Evolutionary conservation across 345 rosid species (phyloP).

Genomic region (Hibiscus syriacus): DNA sequence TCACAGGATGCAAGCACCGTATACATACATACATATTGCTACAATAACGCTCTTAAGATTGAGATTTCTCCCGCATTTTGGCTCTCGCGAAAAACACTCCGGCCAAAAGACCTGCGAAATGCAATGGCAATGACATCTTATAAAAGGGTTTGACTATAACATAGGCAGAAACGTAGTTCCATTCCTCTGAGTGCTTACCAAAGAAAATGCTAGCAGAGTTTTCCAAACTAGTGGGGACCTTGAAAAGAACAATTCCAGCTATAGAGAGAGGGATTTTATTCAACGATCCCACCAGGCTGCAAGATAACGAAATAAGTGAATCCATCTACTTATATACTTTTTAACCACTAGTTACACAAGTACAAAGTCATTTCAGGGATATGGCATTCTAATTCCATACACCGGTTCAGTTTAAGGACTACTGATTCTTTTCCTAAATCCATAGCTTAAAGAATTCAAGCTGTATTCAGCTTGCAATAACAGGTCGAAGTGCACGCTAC

Average conservation of each 20-base stretch:
- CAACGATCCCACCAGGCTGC: slow-evolving; percentile 92
- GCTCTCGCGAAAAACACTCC: slow-evolving; percentile 92
- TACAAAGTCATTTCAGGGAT: neutral
- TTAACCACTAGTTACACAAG: neutral
- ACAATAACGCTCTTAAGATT: slow-evolving; percentile 4
- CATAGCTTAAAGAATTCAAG: neutral
- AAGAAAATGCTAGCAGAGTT: slow-evolving; percentile 92
- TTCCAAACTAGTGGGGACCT: slow-evolving; percentile 88
- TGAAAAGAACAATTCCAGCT: slow-evolving; percentile 76
- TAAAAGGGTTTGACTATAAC: neutral
- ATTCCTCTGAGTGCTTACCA: slow-evolving; percentile 35
- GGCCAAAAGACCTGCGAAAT: slow-evolving; percentile 65
- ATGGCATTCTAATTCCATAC: neutral
- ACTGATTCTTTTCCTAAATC: neutral
- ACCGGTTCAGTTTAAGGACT: neutral
- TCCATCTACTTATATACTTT: neutral
- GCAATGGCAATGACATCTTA: slow-evolving; percentile 1
- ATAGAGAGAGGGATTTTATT: slow-evolving; percentile 91
- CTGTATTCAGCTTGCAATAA: neutral
- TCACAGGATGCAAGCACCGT: neutral
- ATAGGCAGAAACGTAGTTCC: neutral
- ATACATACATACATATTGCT: neutral
- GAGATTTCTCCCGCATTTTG: slow-evolving; percentile 68
- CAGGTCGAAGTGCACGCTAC: neutral
- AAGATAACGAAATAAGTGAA: slow-evolving; percentile 19